phyloP scores from a whole-genome alignment of 2,329 filamentous ascomycete genomes.

The Daldinia sp. region DNA sequence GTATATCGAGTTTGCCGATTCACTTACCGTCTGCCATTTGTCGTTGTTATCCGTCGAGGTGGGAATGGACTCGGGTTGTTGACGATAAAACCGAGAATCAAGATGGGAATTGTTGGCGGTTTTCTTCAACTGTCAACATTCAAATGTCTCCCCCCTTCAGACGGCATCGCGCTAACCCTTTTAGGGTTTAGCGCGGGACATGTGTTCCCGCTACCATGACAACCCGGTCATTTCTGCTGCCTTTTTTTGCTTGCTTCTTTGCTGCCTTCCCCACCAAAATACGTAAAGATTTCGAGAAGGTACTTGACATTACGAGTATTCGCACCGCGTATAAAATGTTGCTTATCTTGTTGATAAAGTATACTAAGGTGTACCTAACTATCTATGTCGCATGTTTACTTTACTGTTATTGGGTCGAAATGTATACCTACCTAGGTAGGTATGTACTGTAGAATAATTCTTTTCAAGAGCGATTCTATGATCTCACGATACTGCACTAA shows the following conservation, averaged over 20 bases:
- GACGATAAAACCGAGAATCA: slow-evolving; percentile 28
- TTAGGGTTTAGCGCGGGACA: slow-evolving; percentile 43
- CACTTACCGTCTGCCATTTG: slow-evolving; percentile 39
- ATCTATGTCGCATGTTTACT: background rate
- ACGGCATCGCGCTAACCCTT: slow-evolving; percentile 37
- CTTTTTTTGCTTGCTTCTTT: background rate
- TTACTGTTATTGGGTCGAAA: background rate
- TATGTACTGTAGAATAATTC: background rate
- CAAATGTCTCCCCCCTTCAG: slow-evolving; percentile 45
- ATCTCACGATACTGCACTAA: background rate
- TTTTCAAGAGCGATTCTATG: background rate
- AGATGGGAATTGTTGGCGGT: slow-evolving; percentile 33
- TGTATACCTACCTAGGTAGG: too few species aligned
- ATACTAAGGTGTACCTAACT: too few species aligned
- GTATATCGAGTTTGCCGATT: slow-evolving; percentile 36
- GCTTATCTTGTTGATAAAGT: background rate
- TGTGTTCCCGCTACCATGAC: slow-evolving; percentile 49
- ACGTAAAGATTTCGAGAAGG: slow-evolving; percentile 6
- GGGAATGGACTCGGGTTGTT: slow-evolving; percentile 35
- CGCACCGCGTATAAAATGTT: background rate
- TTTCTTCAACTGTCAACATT: slow-evolving; percentile 43
- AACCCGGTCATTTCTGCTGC: slow-evolving; percentile 34
- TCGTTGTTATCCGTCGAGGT: slow-evolving; percentile 33
- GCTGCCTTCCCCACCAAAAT: slow-evolving; percentile 3
- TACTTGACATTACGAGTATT: background rate